A percentile compares a stretch with the other conserved stretches of the same genome.
These are phyloP conservation scores for Kurtzmaniella quercitrusa DNA, from an alignment of 1,139 yeast genomes.

Conservation along the genomic window DNA sequence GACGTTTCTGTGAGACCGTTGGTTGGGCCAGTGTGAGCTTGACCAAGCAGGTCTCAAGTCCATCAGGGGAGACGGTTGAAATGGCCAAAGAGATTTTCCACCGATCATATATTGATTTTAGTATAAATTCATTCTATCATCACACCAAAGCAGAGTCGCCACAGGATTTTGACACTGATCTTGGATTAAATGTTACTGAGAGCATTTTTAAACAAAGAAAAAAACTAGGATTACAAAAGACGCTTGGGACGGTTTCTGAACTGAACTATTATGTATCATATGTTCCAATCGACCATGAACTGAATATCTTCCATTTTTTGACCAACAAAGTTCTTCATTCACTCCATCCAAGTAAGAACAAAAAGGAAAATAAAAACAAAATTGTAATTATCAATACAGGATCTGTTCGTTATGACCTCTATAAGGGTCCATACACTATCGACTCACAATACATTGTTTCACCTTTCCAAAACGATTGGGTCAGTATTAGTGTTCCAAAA, in stretches of 20 bases:
- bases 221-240: conserved; percentile 50
- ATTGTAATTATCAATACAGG: conserved; percentile 80
- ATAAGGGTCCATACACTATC: conserved; percentile 77
- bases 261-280: conserved; percentile 61
- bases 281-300: conserved; percentile 59
- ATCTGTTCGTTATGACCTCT: conserved; percentile 81
- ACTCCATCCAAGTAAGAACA: conserved; percentile 22
- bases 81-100: conserved; percentile 27
- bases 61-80: conserved; percentile 4
- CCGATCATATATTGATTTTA: conserved; percentile 80
- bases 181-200: conserved; percentile 49
- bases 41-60: conserved; percentile 8
- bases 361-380: conserved; percentile 33
- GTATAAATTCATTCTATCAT: conserved; percentile 58
- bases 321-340: conserved; percentile 57
- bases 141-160: conserved; percentile 43
- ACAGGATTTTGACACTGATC: conserved; percentile 38
- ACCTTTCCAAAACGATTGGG: conserved; percentile 85
- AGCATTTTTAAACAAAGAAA: conserved; percentile 43
- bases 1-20: conserved; percentile 86
- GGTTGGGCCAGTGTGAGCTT: conserved; percentile 73
- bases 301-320: conserved; percentile 60
- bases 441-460: conserved; percentile 83
- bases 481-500: conserved; percentile 50
- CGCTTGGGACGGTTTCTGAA: conserved; percentile 61